A percentile compares a stretch with the other conserved stretches of the same genome.
These are phyloP conservation scores for Melanopsichium pennsylvanicum DNA, from an alignment of 1,284 basidiomycete genomes.

Conservation along the genomic window DNA sequence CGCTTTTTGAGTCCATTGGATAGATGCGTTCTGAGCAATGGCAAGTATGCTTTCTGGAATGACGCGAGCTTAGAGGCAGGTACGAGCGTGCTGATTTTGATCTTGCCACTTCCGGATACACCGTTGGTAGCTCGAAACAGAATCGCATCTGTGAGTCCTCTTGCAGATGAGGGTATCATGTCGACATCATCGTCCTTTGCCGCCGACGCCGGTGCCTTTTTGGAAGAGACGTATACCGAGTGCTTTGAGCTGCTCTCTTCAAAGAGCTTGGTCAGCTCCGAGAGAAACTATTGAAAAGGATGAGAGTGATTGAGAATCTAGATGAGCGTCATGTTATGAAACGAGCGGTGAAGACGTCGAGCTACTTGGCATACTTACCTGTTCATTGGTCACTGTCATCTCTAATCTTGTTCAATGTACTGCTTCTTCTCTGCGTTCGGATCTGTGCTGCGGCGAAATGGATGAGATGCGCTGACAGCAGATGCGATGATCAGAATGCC, in stretches of 20 bases:
- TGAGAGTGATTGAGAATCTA: not conserved
- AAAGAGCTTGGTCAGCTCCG: conserved; percentile 51
- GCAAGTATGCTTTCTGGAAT: conserved; percentile 49
- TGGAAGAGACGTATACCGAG: conserved; percentile 58
- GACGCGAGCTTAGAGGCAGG: conserved; percentile 32
- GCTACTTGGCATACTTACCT: conserved; percentile 12
- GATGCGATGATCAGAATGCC: too few species aligned
- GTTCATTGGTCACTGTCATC: conserved; percentile 33
- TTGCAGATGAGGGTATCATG: conserved; percentile 40
- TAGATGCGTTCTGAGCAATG: conserved; percentile 52
- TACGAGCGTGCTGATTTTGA: conserved; percentile 54
- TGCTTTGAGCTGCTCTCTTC: conserved; percentile 39
- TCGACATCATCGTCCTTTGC: conserved; percentile 26
- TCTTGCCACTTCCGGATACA: conserved; percentile 31
- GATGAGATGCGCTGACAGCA: too few species aligned
- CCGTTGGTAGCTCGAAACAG: conserved; percentile 60
- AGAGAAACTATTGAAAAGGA: conserved; percentile 45
- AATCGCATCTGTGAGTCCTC: conserved; percentile 22
- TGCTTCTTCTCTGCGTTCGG: too few species aligned
- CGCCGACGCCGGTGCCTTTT: conserved; percentile 35
- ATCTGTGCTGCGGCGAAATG: too few species aligned
- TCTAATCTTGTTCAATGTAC: not conserved
- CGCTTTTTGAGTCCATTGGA: conserved; percentile 53
- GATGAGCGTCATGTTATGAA: too few species aligned
- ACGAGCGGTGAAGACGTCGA: too few species aligned